Base-by-base conservation (phyloP, 257 asterid genomes). In the Ehretia macrophylla region DNA sequence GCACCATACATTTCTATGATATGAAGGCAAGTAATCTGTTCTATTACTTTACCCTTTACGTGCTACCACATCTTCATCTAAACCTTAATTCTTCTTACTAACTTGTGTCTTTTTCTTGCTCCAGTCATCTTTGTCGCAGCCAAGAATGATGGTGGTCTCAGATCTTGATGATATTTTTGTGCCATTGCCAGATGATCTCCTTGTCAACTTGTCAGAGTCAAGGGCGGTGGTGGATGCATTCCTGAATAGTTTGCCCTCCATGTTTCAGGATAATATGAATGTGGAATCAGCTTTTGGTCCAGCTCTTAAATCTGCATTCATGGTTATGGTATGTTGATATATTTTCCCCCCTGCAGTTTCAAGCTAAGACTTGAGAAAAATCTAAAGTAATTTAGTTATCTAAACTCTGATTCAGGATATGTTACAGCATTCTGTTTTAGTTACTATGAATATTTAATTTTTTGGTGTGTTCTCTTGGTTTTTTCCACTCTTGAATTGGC, bases 281-380 rank as follows among this genome's bases (percentile, higher is more conserved):
- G 87, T 93, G 47, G 99, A 93, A 81, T 90, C 99, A 57, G 99
- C 99, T 71, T 93, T 93, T 79, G 99, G 99, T 67, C 97, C 99
- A 37, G 97, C 99, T 74, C 91, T 89, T 67, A 90, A 79, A 83
- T 86, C 95, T 18, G 90, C 96, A 60, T 83, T 80, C 74, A 79
- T 93, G 94, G 84, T 93, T 72, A 85, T 90, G 99, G 99, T 93
- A 77, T 19, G 97, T 69, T 62, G 45, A 32, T n/a, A 48, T 56
- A 55, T 56, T 75, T 66, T 72, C 52, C 27, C n/a, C 14, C 39
- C 35, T 27, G 32, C 17, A 21, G 14, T 17, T 49, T 49, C 54
- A 49, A 17, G 11, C 4, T 45, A 45, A 49, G 17, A 49, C 23
- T 13, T 49, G 27, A 19, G 35, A 27, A 27, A 27, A 27, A 17